Conservation (phyloP, 257 asterid genomes). For the Eustoma russellianum region DNA sequence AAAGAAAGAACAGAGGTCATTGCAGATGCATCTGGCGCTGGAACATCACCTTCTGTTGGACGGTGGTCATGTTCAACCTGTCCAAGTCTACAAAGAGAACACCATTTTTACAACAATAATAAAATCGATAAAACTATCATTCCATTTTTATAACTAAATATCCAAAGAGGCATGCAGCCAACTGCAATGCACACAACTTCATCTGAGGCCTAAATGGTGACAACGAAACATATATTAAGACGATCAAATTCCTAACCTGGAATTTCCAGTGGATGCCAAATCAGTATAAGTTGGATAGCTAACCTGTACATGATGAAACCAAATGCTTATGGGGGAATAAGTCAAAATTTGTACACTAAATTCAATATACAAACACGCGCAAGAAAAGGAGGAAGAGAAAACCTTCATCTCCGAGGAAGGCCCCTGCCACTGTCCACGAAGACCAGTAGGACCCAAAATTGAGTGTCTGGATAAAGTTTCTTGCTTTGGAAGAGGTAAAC, state of each 20-base stretch:
- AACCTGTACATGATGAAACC: slow-evolving; percentile 38
- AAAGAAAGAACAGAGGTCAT: slow-evolving; percentile 77
- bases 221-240: not conserved
- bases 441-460: slow-evolving; percentile 79
- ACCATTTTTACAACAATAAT: slow-evolving; percentile 23
- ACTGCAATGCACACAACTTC: too few relatives aligned
- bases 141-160: not conserved
- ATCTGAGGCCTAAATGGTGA: too few relatives aligned
- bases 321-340: slow-evolving; percentile 8
- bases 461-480: slow-evolving; percentile 93
- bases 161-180: too few relatives aligned
- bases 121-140: not conserved
- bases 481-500: slow-evolving; percentile 75
- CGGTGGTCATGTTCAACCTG: slow-evolving; percentile 43
- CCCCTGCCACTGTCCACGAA: slow-evolving; percentile 72
- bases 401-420: slow-evolving; percentile 75
- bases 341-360: not conserved
- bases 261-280: slow-evolving; percentile 42
- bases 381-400: slow-evolving; percentile 1
- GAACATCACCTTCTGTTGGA: slow-evolving; percentile 23
- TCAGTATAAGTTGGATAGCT: slow-evolving; percentile 65
- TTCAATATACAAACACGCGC: too few relatives aligned
- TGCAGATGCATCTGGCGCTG: slow-evolving; percentile 37
- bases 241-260: slow-evolving; percentile 40
- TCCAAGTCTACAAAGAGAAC: slow-evolving; percentile 51